phyloP scores from a whole-genome alignment of 108 stramenopile species.

The Nitzschia sp. region DNA sequence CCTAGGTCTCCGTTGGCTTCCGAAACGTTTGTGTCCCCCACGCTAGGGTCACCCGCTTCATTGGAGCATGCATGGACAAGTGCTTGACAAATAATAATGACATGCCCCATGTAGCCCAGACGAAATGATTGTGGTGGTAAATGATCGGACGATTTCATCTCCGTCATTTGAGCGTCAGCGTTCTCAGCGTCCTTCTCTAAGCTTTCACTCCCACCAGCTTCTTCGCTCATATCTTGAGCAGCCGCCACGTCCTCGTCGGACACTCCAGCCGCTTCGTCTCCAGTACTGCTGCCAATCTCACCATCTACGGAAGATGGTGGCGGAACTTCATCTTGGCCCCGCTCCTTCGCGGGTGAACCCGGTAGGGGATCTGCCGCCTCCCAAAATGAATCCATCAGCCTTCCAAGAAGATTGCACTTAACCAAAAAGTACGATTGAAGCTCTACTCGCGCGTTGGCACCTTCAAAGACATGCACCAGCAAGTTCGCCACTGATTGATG shows the following conservation, averaged over 20 bases:
- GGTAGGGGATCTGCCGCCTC: neutral
- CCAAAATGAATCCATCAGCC: slow-evolving; percentile 87
- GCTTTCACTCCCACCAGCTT: neutral
- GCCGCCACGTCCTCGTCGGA: slow-evolving; percentile 18
- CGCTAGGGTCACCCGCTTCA: slow-evolving; percentile 5
- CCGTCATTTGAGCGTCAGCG: neutral
- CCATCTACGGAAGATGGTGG: neutral
- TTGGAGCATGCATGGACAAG: slow-evolving; percentile 79
- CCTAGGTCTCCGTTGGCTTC: slow-evolving; percentile 5
- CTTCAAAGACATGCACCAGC: slow-evolving; percentile 90
- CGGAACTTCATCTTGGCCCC: neutral
- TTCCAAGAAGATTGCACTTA: slow-evolving; percentile 76
- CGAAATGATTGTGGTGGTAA: slow-evolving; percentile 50
- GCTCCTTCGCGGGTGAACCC: neutral
- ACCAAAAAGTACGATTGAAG: slow-evolving; percentile 87
- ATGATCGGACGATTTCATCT: neutral
- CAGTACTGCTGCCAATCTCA: neutral
- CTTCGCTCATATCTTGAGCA: neutral
- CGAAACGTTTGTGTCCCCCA: slow-evolving; percentile 3
- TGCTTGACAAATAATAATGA: slow-evolving; percentile 94
- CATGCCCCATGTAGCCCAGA: slow-evolving; percentile 93
- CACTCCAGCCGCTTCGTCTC: neutral
- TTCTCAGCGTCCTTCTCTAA: neutral
- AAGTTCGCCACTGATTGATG: slow-evolving; percentile 94
- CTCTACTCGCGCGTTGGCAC: slow-evolving; percentile 60